These are phyloP conservation scores for Torulaspora maleeae DNA, from an alignment of 805 yeast species.

Conservation along the genomic window DNA sequence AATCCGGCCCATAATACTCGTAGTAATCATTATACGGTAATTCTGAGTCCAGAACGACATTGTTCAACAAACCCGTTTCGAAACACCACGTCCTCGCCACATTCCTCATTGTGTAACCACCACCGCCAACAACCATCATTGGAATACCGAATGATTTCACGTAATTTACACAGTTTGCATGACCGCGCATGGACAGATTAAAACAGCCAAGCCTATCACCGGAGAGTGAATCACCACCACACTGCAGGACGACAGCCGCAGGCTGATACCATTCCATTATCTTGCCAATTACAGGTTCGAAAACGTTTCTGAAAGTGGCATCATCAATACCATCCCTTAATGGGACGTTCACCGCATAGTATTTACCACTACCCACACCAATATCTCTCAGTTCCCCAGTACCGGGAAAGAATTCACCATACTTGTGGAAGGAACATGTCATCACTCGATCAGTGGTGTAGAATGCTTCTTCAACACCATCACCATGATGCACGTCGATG, in stretches of 20 bases:
- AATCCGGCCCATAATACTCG: constrained; percentile 97
- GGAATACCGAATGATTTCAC: constrained; percentile 88
- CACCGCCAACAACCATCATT: constrained; percentile 90
- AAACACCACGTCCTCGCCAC: constrained; percentile 94
- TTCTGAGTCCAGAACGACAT: constrained; percentile 59
- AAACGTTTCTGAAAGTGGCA: constrained; percentile 67
- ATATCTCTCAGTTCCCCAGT: constrained; percentile 88
- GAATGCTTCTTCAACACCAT: constrained; percentile 97
- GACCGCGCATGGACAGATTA: constrained; percentile 86
- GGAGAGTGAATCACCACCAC: constrained; percentile 95
- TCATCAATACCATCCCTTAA: constrained; percentile 94
- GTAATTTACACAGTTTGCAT: constrained; percentile 90
- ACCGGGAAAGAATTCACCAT: constrained; percentile 95
- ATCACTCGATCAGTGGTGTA: constrained; percentile 91
- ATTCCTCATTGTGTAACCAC: constrained; percentile 95
- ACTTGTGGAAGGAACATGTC: constrained; percentile 95
- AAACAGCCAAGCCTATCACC: constrained; percentile 93
- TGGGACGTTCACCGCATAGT: constrained; percentile 88
- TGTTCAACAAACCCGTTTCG: constrained; percentile 79
- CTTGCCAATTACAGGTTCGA: constrained; percentile 86
- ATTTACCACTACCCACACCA: constrained; percentile 85
- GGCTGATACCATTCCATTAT: constrained; percentile 89
- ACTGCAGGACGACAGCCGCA: constrained; percentile 88
- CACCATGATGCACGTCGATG: constrained; percentile 95
- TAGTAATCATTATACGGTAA: constrained; percentile 92